phyloP scores from a whole-genome alignment of 495 filamentous ascomycete species.

The Aspergillus nanangensis region DNA sequence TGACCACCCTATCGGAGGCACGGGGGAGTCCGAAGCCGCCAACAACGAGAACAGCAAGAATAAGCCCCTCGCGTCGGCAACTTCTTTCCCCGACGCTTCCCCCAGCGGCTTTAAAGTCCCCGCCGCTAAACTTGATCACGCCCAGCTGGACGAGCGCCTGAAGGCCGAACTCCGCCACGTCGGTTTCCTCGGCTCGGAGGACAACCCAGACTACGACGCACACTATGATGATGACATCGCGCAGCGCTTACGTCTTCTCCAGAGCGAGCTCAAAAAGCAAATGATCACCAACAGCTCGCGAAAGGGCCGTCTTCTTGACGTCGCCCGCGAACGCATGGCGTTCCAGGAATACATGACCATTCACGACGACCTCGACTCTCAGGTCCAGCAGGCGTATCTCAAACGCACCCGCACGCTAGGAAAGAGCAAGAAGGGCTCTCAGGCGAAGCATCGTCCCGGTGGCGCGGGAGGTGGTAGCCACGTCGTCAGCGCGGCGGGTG shows the following conservation, averaged over 20 bases:
- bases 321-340: slow-evolving; percentile 87
- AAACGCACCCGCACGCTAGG: slow-evolving; percentile 94
- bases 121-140: slow-evolving; percentile 69
- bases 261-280: slow-evolving; percentile 73
- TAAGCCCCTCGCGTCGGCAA: slow-evolving; percentile 58
- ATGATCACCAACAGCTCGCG: slow-evolving; percentile 83
- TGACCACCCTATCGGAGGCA: slow-evolving; percentile 36
- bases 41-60: slow-evolving; percentile 22
- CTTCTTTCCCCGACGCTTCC: slow-evolving; percentile 69
- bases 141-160: slow-evolving; percentile 80
- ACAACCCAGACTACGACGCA: slow-evolving; percentile 73
- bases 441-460: slow-evolving; percentile 68
- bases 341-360: slow-evolving; percentile 96
- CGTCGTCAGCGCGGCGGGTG: slow-evolving; percentile 44
- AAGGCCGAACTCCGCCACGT: slow-evolving; percentile 91
- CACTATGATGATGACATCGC: slow-evolving; percentile 94
- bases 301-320: slow-evolving; percentile 77
- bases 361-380: slow-evolving; percentile 90
- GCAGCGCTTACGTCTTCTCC: slow-evolving; percentile 79
- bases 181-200: slow-evolving; percentile 73
- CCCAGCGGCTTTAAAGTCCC: slow-evolving; percentile 54
- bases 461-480: slow-evolving; percentile 53
- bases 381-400: slow-evolving; percentile 91
- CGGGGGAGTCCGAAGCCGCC: slow-evolving; percentile 14
- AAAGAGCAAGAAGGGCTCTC: slow-evolving; percentile 76